These are phyloP conservation scores for Mycena galopus DNA, from an alignment of 768 basidiomycete species.

Conservation along the genomic window DNA sequence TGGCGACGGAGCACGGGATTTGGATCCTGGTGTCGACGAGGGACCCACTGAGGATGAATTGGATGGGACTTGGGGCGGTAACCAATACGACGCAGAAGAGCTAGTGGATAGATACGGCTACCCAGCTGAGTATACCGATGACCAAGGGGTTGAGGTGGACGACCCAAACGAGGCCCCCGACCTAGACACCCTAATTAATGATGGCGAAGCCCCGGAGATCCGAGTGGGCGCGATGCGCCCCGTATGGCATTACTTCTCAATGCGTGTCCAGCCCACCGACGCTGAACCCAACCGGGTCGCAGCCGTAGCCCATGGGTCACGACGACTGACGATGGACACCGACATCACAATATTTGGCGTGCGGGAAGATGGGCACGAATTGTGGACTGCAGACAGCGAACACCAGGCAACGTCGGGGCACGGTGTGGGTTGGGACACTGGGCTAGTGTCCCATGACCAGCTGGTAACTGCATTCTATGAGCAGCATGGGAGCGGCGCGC, in stretches of 20 bases:
- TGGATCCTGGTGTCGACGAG: not conserved
- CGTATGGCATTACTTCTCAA: conserved; percentile 2
- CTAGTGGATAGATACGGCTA: too few species aligned
- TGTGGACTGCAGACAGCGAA: not conserved
- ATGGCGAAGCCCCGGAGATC: not conserved
- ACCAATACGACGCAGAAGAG: conserved; percentile 3
- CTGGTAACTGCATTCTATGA: too few species aligned
- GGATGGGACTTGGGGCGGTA: conserved; percentile 3
- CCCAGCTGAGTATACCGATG: not conserved
- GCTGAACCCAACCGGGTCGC: not conserved
- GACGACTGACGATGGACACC: not conserved
- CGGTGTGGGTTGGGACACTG: not conserved
- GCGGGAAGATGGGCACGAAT: not conserved
- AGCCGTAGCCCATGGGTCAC: too few species aligned
- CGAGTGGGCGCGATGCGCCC: conserved; percentile 9
- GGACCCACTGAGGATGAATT: not conserved
- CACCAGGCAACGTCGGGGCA: too few species aligned
- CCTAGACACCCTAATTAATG: not conserved
- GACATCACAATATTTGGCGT: not conserved
- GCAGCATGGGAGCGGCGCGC: not conserved
- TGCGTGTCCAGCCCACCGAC: not conserved
- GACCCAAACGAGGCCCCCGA: conserved; percentile 8
- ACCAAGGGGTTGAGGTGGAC: not conserved
- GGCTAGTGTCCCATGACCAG: too few species aligned
- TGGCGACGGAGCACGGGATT: not conserved